Conservation (phyloP, 257 asterid genomes). For the Oldenlandia corymbosa region DNA sequence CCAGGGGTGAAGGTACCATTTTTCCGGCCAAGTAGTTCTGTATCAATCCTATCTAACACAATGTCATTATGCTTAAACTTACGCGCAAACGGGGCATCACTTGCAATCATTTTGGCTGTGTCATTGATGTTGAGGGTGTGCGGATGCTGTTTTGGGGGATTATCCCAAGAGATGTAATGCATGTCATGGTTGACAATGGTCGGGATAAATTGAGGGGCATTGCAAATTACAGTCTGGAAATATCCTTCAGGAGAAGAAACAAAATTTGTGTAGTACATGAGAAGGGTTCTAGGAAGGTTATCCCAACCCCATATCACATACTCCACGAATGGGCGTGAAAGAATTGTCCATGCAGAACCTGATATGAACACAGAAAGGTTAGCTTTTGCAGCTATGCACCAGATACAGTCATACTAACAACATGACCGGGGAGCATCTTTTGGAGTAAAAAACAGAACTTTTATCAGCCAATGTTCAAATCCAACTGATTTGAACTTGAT, state of each 20-base stretch:
- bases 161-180: conserved; percentile 91
- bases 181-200: conserved; percentile 90
- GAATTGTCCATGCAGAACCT: conserved; percentile 98
- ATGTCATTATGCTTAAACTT: conserved; percentile 59
- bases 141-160: conserved; percentile 88
- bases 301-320: conserved; percentile 96
- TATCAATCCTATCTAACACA: conserved; percentile 61
- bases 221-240: conserved; percentile 87
- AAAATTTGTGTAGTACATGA: conserved; percentile 91
- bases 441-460: neutral
- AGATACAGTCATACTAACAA: too few species aligned
- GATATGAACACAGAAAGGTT: conserved; percentile 15
- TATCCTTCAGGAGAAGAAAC: conserved; percentile 95
- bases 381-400: neutral
- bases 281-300: conserved; percentile 86
- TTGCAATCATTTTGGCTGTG: conserved; percentile 51
- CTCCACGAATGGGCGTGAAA: conserved; percentile 78
- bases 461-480: neutral
- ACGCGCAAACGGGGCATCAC: conserved; percentile 89
- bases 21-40: conserved; percentile 48
- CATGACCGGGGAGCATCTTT: neutral
- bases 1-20: conserved; percentile 79
- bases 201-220: conserved; percentile 64
- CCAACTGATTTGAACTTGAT: neutral
- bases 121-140: conserved; percentile 57